Percentiles rank a stretch among this genome's conserved stretches.
phyloP scores from a whole-genome alignment of 1,284 basidiomycete species.

The Salmacisia buchloeana region DNA sequence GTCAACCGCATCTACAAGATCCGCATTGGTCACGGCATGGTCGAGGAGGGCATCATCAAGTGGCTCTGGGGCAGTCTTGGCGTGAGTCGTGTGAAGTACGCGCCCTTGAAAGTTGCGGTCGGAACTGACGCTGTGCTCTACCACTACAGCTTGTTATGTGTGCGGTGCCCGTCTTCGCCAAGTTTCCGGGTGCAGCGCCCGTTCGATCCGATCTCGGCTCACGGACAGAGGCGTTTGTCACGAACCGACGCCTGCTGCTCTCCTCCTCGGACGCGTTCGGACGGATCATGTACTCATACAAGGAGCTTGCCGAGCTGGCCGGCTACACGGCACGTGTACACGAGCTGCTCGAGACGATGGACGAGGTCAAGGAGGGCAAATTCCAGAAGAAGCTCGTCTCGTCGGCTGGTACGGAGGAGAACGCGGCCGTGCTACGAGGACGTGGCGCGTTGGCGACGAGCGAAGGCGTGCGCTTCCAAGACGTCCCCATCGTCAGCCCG shows the following conservation, averaged over 20 bases:
- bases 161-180: slow-evolving; percentile 88
- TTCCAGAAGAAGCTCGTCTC: slow-evolving; percentile 81
- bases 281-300: slow-evolving; percentile 86
- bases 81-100: slow-evolving; percentile 53
- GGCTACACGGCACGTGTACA: slow-evolving; percentile 91
- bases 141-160: slow-evolving; percentile 65
- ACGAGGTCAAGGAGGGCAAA: slow-evolving; percentile 74
- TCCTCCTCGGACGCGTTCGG: slow-evolving; percentile 61
- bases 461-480: slow-evolving; percentile 76
- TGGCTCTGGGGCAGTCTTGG: slow-evolving; percentile 94
- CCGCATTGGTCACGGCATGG: slow-evolving; percentile 81
- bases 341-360: slow-evolving; percentile 83
- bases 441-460: slow-evolving; percentile 62
- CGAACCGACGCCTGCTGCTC: slow-evolving; percentile 81
- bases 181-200: slow-evolving; percentile 61
- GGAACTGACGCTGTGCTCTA: slow-evolving; percentile 13
- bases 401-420: slow-evolving; percentile 66
- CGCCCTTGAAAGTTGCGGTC: not conserved
- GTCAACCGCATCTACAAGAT: slow-evolving; percentile 75
- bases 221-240: slow-evolving; percentile 64
- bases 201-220: slow-evolving; percentile 46
- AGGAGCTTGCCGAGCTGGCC: slow-evolving; percentile 82
- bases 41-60: slow-evolving; percentile 81
- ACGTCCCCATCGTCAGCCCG: slow-evolving; percentile 90
- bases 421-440: slow-evolving; percentile 72